Evolutionary conservation across 1,284 basidiomycete genomes (phyloP), one percentile per base, ranked within the genome.

Genomic region (Anthracocystis walkeri): DNA sequence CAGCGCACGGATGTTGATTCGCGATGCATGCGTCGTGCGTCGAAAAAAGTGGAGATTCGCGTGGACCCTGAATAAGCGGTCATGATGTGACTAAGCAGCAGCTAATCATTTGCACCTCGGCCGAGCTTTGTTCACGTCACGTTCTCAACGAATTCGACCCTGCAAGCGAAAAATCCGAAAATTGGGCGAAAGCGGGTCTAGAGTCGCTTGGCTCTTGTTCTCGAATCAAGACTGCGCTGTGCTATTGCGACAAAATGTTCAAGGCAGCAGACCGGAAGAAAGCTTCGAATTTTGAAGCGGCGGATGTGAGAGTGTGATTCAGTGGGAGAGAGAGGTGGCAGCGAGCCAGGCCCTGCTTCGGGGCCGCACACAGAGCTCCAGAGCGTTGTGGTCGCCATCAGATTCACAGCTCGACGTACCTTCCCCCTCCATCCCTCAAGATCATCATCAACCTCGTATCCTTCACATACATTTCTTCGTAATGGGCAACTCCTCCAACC

Each of bases 401-500:
- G 58, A 35, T 62, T 27, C 20, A 23, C 20, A 14, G 6, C 27
- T 45, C 12, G 1, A 52, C 38, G 51, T 58, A 20, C 49, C 60
- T 68, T 53, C 35, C 44, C 33, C 74, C 58, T 72, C 60, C 70
- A 77, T 68, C 71, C 67, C 65, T 64, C 75, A 74, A 70, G 66
- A 69, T 77, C 70, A 72, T 70, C 73, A 65, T 55, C 65, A 49
- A 63, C 51, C 62, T 55, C 51, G n/a, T 49, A 49, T 49, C 59
- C 42, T 51, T 33, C 44, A 31, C 44, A 55, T 59, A 69, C 72
- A 73, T 54, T 62, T 57, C 65, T 38, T 61, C 78, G 77, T 55
- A 66, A 82, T 82, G 80, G 78, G 70, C 52, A 82, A 80, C 79
- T 82, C 81, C 46, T 82, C 81, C 63, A 82, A 82, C 79, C 81